Conservation (phyloP, 2,329 filamentous ascomycete genomes). For the Venturia pyrina region DNA sequence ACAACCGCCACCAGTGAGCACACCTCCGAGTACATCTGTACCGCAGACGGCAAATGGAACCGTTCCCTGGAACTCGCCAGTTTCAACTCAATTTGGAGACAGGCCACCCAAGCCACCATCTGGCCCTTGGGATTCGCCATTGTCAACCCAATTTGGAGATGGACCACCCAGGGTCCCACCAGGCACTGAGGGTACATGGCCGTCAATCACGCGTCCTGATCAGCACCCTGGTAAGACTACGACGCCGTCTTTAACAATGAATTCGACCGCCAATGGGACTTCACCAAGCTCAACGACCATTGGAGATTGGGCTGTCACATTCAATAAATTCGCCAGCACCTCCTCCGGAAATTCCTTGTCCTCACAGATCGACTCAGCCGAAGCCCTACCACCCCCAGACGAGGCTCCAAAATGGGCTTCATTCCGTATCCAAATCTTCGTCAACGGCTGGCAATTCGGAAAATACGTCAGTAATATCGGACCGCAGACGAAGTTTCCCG, state of each 20-base stretch:
- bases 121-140: not conserved
- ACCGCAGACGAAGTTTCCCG: conserved; percentile 60
- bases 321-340: not conserved
- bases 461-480: conserved; percentile 64
- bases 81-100: not conserved
- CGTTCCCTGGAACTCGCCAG: not conserved
- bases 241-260: too few species aligned
- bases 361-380: not conserved
- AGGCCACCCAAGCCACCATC: not conserved
- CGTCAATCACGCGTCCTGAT: too few species aligned
- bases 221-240: too few species aligned
- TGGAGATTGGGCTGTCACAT: not conserved
- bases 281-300: not conserved
- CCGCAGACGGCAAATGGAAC: not conserved
- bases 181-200: not conserved
- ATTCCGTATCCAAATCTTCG: conserved; percentile 56
- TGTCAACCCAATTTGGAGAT: not conserved
- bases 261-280: too few species aligned
- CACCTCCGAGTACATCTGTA: not conserved
- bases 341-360: too few species aligned
- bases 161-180: not conserved
- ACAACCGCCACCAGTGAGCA: not conserved
- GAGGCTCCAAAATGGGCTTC: conserved; percentile 21
- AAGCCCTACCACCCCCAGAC: conserved; percentile 14
- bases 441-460: conserved; percentile 68